These are phyloP conservation scores for Trichoderma oligosporum DNA, from an alignment of 2,329 filamentous ascomycete genomes.

Conservation along the genomic window DNA sequence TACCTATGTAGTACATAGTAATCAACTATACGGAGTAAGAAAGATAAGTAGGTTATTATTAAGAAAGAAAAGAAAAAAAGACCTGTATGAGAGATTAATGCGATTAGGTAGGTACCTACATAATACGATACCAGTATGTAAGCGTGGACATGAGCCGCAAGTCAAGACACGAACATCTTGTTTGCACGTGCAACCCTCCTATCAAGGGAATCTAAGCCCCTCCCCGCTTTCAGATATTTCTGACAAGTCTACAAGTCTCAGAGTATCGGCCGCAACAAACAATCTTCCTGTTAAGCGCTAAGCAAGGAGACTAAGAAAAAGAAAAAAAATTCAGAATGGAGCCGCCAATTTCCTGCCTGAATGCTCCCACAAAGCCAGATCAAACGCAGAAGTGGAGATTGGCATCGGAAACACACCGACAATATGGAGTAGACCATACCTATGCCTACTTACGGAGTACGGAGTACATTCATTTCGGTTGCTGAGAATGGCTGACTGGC, in stretches of 20 bases:
- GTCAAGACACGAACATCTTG: neutral
- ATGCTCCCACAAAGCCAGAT: neutral
- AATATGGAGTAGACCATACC: neutral
- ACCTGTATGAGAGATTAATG: no score
- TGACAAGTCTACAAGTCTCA: no score
- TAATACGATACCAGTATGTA: no score
- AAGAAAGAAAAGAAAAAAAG: neutral
- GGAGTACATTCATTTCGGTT: neutral
- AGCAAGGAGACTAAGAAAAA: neutral
- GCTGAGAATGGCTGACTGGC: neutral
- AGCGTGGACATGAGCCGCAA: neutral
- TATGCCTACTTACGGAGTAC: neutral
- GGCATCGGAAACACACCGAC: slow-evolving; percentile 17
- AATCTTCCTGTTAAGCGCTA: neutral
- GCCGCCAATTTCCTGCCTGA: slow-evolving; percentile 5
- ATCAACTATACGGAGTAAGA: neutral
- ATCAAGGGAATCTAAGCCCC: neutral
- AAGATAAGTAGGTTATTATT: no score
- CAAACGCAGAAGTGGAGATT: neutral
- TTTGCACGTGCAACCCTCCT: slow-evolving; percentile 7
- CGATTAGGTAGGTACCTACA: no score
- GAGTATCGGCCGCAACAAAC: no score
- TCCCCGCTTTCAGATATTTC: slow-evolving; percentile 13
- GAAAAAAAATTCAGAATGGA: neutral
- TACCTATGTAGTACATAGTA: neutral